Conservation (phyloP, 306 rosid species). For the Castanopsis chinensis region DNA sequence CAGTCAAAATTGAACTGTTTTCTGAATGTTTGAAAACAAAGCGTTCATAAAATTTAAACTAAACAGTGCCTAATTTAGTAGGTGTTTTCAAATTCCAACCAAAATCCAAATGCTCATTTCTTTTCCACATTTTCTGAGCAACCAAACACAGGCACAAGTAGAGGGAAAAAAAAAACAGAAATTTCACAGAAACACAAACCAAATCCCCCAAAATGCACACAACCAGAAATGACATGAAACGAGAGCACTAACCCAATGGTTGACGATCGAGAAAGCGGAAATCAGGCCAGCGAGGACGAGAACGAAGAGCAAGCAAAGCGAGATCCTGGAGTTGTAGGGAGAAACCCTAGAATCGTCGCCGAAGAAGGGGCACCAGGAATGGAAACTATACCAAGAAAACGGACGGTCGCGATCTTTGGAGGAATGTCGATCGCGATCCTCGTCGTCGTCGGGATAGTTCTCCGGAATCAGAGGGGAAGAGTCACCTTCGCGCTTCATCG, state of each 20-base stretch:
- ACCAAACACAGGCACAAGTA: not conserved
- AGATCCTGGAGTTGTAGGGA: slow-evolving; percentile 67
- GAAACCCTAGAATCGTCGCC: slow-evolving; percentile 83
- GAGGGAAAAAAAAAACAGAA: not conserved
- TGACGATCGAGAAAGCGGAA: slow-evolving; percentile 53
- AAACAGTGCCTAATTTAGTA: not conserved
- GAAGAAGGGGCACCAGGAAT: slow-evolving; percentile 46
- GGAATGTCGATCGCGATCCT: slow-evolving; percentile 67
- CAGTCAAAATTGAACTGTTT: not conserved
- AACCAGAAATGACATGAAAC: not conserved
- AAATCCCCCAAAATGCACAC: not conserved
- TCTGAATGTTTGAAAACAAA: not conserved
- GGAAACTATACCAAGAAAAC: slow-evolving; percentile 43
- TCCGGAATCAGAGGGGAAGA: slow-evolving; percentile 63
- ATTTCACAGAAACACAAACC: not conserved
- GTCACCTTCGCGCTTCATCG: slow-evolving; percentile 82
- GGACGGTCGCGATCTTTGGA: slow-evolving; percentile 80
- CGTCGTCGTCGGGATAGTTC: slow-evolving; percentile 46
- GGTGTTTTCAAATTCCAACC: not conserved
- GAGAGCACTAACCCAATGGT: slow-evolving; percentile 52
- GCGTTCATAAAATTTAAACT: not conserved
- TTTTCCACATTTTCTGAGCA: not conserved
- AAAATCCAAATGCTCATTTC: not conserved
- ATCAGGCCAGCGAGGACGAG: slow-evolving; percentile 44
- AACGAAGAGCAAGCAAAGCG: slow-evolving; percentile 37